Evolutionary conservation across 352 stramenopile species (phyloP).

Genomic region (Blastocystis sp.): DNA sequence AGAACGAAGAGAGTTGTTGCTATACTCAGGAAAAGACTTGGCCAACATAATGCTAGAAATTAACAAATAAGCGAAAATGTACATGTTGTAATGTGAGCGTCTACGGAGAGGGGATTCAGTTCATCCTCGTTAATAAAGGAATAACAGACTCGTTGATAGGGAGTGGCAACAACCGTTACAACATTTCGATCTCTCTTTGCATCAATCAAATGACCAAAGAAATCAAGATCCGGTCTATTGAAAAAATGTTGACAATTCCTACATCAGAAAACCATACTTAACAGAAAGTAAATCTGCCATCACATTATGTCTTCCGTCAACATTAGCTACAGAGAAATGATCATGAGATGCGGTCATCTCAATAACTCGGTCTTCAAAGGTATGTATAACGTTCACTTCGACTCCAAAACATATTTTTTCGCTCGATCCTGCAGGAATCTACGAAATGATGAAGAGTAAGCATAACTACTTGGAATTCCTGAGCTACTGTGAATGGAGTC

Average conservation of each 20-base stretch:
- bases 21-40: neutral
- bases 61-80: neutral
- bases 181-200: slow-evolving; percentile 20
- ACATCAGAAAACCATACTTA: slow-evolving; percentile 16
- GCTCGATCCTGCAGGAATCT: neutral
- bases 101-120: neutral
- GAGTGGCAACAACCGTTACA: slow-evolving; percentile 2
- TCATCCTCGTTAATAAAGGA: slow-evolving; percentile 7
- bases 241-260: neutral
- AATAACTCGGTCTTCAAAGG: slow-evolving; percentile 33
- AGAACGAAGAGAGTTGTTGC: neutral
- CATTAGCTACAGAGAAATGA: neutral
- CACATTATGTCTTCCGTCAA: neutral
- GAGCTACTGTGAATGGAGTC: slow-evolving; percentile 23
- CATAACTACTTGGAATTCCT: neutral
- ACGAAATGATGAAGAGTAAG: neutral
- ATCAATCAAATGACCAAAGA: slow-evolving; percentile 41
- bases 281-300: neutral
- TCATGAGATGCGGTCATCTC: slow-evolving; percentile 7
- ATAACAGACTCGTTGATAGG: neutral
- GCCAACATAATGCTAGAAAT: neutral
- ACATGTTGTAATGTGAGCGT: slow-evolving; percentile 19
- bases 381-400: slow-evolving; percentile 16
- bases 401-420: slow-evolving; percentile 1
- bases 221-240: neutral